Evolutionary conservation across 495 filamentous ascomycete genomes (phyloP), one percentile per base, ranked within the genome.

Genomic region (Neurospora africana): DNA sequence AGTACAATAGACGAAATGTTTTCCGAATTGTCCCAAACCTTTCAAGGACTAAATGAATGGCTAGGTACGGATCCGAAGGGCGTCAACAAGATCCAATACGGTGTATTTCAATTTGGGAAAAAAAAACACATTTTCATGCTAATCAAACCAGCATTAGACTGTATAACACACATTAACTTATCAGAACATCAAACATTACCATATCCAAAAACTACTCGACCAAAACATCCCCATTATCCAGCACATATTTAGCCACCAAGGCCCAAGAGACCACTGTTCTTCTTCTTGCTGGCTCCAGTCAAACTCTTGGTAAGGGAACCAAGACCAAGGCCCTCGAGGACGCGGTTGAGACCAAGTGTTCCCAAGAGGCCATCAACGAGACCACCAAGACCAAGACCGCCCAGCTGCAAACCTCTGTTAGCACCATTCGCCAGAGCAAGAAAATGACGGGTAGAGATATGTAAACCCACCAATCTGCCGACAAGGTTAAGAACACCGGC

Each of bases 361-460:
- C 92, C 91, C 5, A 97, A 86, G 35, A 97, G 79, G 68, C 91
- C 90, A 71, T 92, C 90, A 72, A 97, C 84, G 4, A 97, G 76
- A 11, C 91, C 91, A 69, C 94, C 93, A 2, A 97, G 86, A 70
- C 94, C 94, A n/a, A 97, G 87, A 2, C 91, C 93, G 70, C 92
- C 89, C 37, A 97, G 84, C 82, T 83, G 72, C 33, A 21, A 19
- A 40, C 53, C 10, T 19, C 71, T 74, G 71, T 72, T 75, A 75
- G 68, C 74, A 67, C 35, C 47, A 33, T 27, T 10, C 40, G 8
- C n/a, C 70, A 23, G n/a, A 40, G 13, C 21, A 58, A 9, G 68
- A 8, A 44, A 39, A 43, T 44, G 5, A 30, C 23, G 17, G 44
- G 44, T 15, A 40, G 53, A 68, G 13, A 72, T 17, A 75, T 9